Conservation (phyloP, 139 green algal genomes). For the Astrephomene gubernaculifera region DNA sequence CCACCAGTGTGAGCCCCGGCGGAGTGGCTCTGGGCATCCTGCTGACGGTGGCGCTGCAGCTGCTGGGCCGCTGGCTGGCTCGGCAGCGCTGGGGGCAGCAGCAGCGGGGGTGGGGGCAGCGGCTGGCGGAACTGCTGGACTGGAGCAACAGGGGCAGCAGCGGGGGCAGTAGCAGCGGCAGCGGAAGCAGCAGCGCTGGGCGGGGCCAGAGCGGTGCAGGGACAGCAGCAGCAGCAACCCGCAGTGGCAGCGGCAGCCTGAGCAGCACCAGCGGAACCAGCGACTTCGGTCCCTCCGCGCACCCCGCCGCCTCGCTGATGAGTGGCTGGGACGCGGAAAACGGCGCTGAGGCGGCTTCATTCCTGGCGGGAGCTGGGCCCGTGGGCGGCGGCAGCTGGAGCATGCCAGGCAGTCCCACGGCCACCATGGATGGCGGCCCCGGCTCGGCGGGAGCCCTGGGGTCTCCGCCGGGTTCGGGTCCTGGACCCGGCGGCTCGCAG, state of each 20-base stretch:
- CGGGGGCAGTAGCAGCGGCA: not conserved
- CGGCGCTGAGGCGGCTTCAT: no score
- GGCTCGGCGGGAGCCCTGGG: not conserved
- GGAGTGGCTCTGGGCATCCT: constrained; percentile 39
- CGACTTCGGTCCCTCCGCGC: no score
- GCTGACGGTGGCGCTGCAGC: constrained; percentile 40
- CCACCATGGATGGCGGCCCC: not conserved
- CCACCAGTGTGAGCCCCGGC: not conserved
- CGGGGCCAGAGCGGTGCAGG: not conserved
- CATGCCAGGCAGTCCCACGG: not conserved
- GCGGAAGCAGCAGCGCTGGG: not conserved
- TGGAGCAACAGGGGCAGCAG: not conserved
- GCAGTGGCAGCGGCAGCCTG: no score
- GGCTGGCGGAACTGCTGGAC: constrained; percentile 37
- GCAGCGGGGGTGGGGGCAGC: constrained; percentile 31
- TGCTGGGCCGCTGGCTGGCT: constrained; percentile 28
- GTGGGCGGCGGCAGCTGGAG: not conserved
- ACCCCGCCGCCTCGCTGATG: no score
- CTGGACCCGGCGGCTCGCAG: not conserved
- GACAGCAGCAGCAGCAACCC: no score
- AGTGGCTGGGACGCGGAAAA: no score
- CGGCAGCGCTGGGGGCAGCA: constrained; percentile 36
- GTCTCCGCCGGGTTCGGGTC: not conserved
- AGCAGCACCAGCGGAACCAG: no score
- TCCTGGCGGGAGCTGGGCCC: not conserved